Evolutionary conservation across 2,329 filamentous ascomycete species (phyloP).

Genomic region (Colletotrichum sp.): DNA sequence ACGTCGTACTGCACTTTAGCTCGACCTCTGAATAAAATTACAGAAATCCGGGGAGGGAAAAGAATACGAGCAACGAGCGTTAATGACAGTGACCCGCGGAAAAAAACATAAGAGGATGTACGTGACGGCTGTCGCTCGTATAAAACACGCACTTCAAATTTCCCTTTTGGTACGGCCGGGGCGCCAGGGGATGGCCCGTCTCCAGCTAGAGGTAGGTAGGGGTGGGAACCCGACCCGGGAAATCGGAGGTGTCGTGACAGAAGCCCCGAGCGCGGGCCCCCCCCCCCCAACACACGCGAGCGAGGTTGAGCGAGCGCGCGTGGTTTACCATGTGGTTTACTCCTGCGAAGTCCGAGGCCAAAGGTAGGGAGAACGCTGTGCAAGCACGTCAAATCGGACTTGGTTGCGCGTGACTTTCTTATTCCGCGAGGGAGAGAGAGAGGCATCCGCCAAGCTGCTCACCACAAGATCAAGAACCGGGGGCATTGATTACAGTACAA

Average conservation of each 20-base stretch:
- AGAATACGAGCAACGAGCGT: background rate
- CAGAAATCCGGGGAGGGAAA: background rate
- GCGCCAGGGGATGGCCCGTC: background rate
- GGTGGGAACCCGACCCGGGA: background rate
- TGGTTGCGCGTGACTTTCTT: background rate
- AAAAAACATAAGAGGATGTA: background rate
- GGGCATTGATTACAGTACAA: background rate
- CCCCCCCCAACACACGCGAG: background rate
- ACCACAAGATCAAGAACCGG: background rate
- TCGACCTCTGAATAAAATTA: background rate
- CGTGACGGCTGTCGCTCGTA: background rate
- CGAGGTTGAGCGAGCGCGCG: background rate
- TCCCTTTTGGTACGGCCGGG: background rate
- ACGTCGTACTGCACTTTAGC: background rate
- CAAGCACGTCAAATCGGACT: background rate
- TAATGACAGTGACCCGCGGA: background rate
- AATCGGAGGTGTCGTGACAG: background rate
- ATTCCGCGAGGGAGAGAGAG: background rate
- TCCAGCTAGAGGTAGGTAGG: background rate
- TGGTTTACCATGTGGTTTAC: background rate
- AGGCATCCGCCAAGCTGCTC: background rate
- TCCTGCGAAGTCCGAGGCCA: background rate
- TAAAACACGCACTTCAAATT: background rate
- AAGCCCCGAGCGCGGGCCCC: background rate
- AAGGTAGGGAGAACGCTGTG: background rate